phyloP scores from a whole-genome alignment of 2,329 filamentous ascomycete species.

The Nigrospora oryzae region DNA sequence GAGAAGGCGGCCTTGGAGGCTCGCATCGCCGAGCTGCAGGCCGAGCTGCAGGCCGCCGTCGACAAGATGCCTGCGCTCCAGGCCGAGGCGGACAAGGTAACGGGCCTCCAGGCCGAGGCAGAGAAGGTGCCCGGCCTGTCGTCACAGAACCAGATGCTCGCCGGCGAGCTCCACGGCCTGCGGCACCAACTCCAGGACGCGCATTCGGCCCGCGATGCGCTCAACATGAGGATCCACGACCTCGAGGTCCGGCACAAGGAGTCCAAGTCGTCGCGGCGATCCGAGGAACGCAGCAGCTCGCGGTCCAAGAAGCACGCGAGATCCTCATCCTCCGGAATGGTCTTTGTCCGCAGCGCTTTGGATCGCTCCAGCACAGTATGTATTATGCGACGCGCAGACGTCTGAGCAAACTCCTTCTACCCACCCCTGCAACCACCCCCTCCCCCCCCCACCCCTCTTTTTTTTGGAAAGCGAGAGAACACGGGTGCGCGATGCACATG shows the following conservation, averaged over 20 bases:
- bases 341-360: not conserved
- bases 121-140: not conserved
- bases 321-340: not conserved
- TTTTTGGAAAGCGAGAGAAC: too few species aligned
- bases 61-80: not conserved
- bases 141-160: not conserved
- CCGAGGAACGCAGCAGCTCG: not conserved
- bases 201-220: not conserved
- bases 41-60: not conserved
- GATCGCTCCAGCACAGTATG: not conserved
- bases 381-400: conserved; percentile 1
- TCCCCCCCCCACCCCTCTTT: too few species aligned
- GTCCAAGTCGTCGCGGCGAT: not conserved
- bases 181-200: not conserved
- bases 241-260: conserved; percentile 1
- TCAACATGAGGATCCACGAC: not conserved
- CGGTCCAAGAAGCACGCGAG: not conserved
- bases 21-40: not conserved
- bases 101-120: not conserved
- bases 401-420: not conserved
- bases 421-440: too few species aligned
- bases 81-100: not conserved
- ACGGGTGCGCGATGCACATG: too few species aligned
- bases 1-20: conserved; percentile 1
- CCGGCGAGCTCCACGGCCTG: not conserved